phyloP scores from a whole-genome alignment of 371 early-diverging fungal genomes.

The Mortierella sp. region DNA sequence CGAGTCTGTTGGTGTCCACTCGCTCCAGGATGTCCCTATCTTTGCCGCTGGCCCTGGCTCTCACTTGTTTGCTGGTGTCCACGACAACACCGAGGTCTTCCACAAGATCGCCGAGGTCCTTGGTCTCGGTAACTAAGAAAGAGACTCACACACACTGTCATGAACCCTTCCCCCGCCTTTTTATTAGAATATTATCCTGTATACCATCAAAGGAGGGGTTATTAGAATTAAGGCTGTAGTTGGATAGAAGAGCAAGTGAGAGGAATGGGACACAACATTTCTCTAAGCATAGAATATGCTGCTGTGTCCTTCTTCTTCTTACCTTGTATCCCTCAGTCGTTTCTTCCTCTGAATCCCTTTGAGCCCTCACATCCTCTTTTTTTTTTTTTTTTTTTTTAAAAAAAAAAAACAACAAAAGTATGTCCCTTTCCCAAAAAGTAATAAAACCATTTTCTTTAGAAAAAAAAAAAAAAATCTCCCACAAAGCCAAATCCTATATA shows the following conservation, averaged over 20 bases:
- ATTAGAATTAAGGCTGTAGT: no score
- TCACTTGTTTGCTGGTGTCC: constrained; percentile 62
- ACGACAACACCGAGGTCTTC: constrained; percentile 71
- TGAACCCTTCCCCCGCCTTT: not conserved
- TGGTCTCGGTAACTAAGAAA: constrained; percentile 49
- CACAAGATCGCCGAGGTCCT: constrained; percentile 64
- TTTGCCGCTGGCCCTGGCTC: constrained; percentile 67
- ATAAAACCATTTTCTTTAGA: not conserved
- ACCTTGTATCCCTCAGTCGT: no score
- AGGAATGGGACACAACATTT: no score
- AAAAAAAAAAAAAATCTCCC: no score
- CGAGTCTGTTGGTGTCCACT: constrained; percentile 62
- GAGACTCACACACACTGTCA: not conserved
- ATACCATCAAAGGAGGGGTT: no score
- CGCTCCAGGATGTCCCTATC: constrained; percentile 69
- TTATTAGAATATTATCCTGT: not conserved
- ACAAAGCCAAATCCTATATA: no score
- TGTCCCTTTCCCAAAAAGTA: constrained; percentile 2
- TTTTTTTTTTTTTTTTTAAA: not conserved
- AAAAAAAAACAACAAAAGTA: no score
- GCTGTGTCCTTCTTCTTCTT: no score
- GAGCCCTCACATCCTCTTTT: not conserved
- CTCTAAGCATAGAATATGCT: no score
- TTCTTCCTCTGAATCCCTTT: no score
- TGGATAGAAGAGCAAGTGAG: no score